phyloP scores from a whole-genome alignment of 176 grass and related monocot genomes.

The Rhynchospora pubera region DNA sequence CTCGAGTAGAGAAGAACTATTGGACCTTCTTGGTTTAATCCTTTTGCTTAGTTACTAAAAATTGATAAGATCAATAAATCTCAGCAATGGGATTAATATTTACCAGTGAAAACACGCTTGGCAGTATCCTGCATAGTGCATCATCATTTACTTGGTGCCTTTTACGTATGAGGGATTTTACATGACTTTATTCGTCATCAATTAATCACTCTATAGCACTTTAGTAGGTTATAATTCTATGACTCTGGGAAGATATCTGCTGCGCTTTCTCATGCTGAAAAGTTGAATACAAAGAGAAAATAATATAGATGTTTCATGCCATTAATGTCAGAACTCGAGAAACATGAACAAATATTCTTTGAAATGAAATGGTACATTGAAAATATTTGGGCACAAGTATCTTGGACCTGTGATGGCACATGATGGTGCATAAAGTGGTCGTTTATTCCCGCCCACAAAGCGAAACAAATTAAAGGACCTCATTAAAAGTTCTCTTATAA shows the following conservation, averaged over 20 bases:
- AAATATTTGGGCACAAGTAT: background rate
- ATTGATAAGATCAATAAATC: too few species aligned
- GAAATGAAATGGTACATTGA: background rate
- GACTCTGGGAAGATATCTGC: background rate
- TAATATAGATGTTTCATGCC: background rate
- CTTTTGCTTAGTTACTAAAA: too few species aligned
- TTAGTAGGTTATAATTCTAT: background rate
- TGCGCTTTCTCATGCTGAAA: background rate
- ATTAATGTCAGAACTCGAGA: background rate
- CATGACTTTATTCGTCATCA: background rate
- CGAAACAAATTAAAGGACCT: conserved; percentile 18
- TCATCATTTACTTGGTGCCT: background rate
- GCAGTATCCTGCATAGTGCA: background rate
- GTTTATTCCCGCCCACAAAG: conserved; percentile 24
- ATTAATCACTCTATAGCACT: background rate
- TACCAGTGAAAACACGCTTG: too few species aligned
- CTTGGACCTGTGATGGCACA: conserved; percentile 1
- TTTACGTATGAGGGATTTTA: too few species aligned
- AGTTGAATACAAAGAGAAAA: background rate
- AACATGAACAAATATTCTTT: background rate
- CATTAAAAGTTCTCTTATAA: conserved; percentile 25
- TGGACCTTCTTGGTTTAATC: too few species aligned
- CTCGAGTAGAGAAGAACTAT: too few species aligned
- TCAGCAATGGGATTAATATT: too few species aligned
- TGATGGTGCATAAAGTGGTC: conserved; percentile 9